Base-by-base conservation (phyloP, 2,329 filamentous ascomycete species). In the Phyllosticta paracitricarpa region DNA sequence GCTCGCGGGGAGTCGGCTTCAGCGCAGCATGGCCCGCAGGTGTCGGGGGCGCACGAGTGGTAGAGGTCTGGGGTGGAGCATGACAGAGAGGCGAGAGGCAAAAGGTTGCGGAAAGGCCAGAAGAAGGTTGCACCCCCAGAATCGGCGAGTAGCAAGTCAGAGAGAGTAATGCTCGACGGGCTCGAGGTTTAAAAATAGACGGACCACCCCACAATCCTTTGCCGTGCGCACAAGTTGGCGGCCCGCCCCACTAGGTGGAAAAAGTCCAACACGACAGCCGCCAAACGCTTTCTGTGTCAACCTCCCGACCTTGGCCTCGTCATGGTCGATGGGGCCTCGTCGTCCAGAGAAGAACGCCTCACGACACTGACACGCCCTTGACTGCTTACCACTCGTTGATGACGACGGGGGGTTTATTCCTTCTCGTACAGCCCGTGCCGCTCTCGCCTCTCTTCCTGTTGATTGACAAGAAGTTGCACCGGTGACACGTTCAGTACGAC, bases 11-110 rank as follows among this genome's bases (percentile, higher is more conserved):
- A 48, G 54, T 28, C 22, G 52, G 52, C 54, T 51, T 61, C 55
- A 57, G 51, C 59, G 51, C 53, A 19, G 28, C 59, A 61, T 61
- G 59, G 28, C 25, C 48, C 57, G 28, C 14, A 19, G n/a, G 17
- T 51, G 53, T 14, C 25, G 53, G 10, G 19, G 30, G 33, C 14
- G 33, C 51, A n/a, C 33, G 35, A 14, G 19, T 22, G 19, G 19
- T 9, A 33, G 53, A 51, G 35, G 30, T n/a, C 28, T 26, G 35
- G 54, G 51, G 24, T 30, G 35, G 53, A 57, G 55, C 59, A 61
- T 61, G 53, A 54, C 57, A 53, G 55, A 54, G 55, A 54, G 54
- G 28, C 33, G 58, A 53, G 52, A 48, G 40, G 40, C 14, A 48
- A n/a, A 48, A 48, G 40, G 40, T 48, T 48, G 14, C 14, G 40